Evolutionary conservation across 352 stramenopile genomes (phyloP), one percentile per base, ranked within the genome.

Genomic region (Vaucheria bursata): DNA sequence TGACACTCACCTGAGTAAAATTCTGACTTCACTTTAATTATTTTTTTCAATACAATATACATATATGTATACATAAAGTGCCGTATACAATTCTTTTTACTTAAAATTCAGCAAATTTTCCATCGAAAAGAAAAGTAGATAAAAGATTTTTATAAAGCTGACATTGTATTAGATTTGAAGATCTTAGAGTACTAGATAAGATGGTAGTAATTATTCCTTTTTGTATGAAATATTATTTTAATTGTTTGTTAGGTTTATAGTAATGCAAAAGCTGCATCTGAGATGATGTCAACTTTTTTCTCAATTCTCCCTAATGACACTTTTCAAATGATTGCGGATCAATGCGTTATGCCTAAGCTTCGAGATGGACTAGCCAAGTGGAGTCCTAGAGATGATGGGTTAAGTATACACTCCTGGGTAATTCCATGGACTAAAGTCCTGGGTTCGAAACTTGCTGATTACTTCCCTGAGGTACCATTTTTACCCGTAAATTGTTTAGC

Each of bases 321-420:
- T 2, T 2, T 68, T 2, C 2, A 31, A 7, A 2, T 7, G 38
- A 0, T 79, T 25, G 72, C 0, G 12, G 49, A 64, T 0, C 75
- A 81, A 71, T 71, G 64, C 0, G 49, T 84, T 2, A 49, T 84
- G 45, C 73, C 79, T 1, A 84, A 84, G 74, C 73, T 81, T 34
- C 59, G 31, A 4, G 71, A 35, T 25, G 79, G 68, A 31, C 73
- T 84, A 4, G 69, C 74, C 38, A 65, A 83, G 74, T 83, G 78
- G 78, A 71, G 76, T 25, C 73, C 74, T 4, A 25, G 64, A 25
- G 65, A 39, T 0, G 64, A 83, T 39, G 65, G n/a, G 8, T 8
- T 83, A 25, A 37, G 45, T 49, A 78, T 84, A 31, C 79, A 84
- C 64, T 66, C 34, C 4, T 84, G 79, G 79, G 59, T 84, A 6